A percentile compares a stretch with the other conserved stretches of the same genome.
phyloP scores from a whole-genome alignment of 768 basidiomycete species.

The Exsudoporus frostii region DNA sequence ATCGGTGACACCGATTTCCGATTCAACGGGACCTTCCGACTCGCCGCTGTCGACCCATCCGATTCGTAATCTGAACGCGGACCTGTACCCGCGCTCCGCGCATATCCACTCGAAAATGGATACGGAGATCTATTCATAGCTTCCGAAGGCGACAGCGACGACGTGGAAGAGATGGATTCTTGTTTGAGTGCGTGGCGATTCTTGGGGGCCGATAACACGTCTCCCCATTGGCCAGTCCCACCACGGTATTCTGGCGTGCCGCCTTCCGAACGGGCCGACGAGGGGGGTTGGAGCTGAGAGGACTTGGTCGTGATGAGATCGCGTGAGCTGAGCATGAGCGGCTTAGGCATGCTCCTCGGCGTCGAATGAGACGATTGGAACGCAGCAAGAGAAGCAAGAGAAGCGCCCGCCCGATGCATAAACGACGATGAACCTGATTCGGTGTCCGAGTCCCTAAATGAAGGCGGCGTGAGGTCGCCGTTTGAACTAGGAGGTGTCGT shows the following conservation, averaged over 20 bases:
- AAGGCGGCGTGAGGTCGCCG: neutral
- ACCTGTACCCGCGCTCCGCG: constrained; percentile 21
- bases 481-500: constrained; percentile 35
- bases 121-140: constrained; percentile 33
- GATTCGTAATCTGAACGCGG: constrained; percentile 54
- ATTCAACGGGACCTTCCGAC: constrained; percentile 62
- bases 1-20: constrained; percentile 70
- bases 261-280: constrained; percentile 34
- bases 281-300: constrained; percentile 17
- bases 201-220: constrained; percentile 38
- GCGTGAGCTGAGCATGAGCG: constrained; percentile 59
- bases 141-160: constrained; percentile 61
- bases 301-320: constrained; percentile 36
- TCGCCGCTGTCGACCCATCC: constrained; percentile 40
- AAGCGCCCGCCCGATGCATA: constrained; percentile 36
- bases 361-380: constrained; percentile 33
- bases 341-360: constrained; percentile 58
- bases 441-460: constrained; percentile 21
- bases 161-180: constrained; percentile 61
- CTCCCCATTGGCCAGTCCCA: constrained; percentile 42
- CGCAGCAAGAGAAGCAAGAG: constrained; percentile 44
- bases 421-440: constrained; percentile 25
- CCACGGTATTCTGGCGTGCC: constrained; percentile 32
- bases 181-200: constrained; percentile 40
- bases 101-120: constrained; percentile 10